phyloP scores from a whole-genome alignment of 2,329 filamentous ascomycete species.

The Trichophyton benhamiae region DNA sequence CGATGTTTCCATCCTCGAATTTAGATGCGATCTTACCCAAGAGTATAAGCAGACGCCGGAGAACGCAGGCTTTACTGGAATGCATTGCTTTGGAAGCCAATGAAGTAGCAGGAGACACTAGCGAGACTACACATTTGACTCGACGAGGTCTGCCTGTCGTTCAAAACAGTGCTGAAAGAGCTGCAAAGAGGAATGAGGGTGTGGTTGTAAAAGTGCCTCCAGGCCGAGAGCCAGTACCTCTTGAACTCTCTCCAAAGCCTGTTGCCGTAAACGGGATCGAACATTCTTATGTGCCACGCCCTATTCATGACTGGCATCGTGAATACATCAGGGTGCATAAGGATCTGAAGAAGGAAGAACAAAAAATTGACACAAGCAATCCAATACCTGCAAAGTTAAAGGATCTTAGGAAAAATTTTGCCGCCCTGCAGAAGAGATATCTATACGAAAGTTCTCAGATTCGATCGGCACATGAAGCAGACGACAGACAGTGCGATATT shows the following conservation, averaged over 20 bases:
- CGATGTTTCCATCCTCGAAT: conserved; percentile 56
- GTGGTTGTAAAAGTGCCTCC: conserved; percentile 21
- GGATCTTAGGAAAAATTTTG: conserved; percentile 9
- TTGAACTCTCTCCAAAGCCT: conserved; percentile 18
- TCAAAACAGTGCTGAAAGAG: conserved; percentile 18
- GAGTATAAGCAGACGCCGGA: conserved; percentile 43
- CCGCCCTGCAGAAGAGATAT: conserved; percentile 13
- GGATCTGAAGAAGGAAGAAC: conserved; percentile 7
- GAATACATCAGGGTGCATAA: conserved; percentile 27
- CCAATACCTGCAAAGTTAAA: background rate
- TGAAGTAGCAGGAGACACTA: conserved; percentile 23
- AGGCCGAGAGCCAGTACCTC: conserved; percentile 18
- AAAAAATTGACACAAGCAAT: background rate
- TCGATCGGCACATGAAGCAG: conserved; percentile 10
- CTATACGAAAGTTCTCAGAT: conserved; percentile 20
- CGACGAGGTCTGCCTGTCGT: conserved; percentile 20
- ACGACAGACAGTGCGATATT: conserved; percentile 16
- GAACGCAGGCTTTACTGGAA: conserved; percentile 48
- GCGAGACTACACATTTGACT: conserved; percentile 18
- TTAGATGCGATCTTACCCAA: conserved; percentile 50
- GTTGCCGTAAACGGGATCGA: conserved; percentile 12
- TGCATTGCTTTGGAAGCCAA: conserved; percentile 35
- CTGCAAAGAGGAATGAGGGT: conserved; percentile 21
- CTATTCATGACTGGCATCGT: conserved; percentile 26
- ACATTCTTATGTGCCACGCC: conserved; percentile 26